Conservation (phyloP, 306 rosid species). For the Glycine tomentella region DNA sequence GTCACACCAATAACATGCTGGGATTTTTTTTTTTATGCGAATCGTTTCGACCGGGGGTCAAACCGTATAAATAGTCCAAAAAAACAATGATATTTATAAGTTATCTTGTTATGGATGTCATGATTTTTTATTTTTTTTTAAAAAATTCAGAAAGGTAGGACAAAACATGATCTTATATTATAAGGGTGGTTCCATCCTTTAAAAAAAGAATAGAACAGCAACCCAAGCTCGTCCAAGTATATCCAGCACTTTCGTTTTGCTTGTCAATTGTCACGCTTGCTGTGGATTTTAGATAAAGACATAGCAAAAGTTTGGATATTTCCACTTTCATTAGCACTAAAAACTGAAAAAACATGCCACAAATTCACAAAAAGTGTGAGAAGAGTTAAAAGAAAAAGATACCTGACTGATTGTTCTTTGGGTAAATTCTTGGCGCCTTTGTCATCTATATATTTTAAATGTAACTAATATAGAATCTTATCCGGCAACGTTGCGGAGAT, state of each 20-base stretch:
- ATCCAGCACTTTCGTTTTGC: slow-evolving; percentile 38
- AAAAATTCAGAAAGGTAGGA: not conserved
- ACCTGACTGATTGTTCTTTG: not conserved
- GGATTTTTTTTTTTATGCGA: too few species aligned
- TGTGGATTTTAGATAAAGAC: not conserved
- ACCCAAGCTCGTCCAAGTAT: not conserved
- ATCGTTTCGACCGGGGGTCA: too few species aligned
- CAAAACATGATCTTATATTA: not conserved
- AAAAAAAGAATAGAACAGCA: not conserved
- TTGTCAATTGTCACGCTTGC: not conserved
- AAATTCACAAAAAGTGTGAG: not conserved
- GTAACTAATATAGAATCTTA: not conserved
- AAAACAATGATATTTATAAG: not conserved
- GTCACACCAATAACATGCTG: too few species aligned
- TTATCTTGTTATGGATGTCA: not conserved
- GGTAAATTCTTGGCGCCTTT: slow-evolving; percentile 21
- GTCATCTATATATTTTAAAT: not conserved
- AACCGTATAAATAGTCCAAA: not conserved
- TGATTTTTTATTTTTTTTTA: not conserved
- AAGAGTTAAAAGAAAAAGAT: not conserved
- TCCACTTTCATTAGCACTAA: not conserved
- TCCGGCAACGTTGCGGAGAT: not conserved
- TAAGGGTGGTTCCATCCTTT: not conserved
- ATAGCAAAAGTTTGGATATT: not conserved
- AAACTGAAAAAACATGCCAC: slow-evolving; percentile 4